phyloP scores from a whole-genome alignment of 768 basidiomycete genomes.

The Termitomyces sp. region DNA sequence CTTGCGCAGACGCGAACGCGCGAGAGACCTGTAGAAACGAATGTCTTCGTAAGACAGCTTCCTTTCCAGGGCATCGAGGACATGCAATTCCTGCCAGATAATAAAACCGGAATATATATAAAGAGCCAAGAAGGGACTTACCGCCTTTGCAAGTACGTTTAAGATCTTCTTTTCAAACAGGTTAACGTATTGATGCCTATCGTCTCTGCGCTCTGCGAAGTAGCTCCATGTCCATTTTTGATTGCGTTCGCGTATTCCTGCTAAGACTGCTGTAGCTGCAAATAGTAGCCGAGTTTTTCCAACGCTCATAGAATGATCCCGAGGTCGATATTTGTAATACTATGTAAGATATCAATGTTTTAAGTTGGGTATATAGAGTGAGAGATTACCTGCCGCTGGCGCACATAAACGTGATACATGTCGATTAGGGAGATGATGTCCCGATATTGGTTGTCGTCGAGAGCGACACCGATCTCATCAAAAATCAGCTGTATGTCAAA shows the following conservation, averaged over 20 bases:
- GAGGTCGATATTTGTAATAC: constrained; percentile 82
- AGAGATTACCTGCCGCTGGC: constrained; percentile 64
- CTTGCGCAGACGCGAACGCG: constrained; percentile 81
- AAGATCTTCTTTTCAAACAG: constrained; percentile 76
- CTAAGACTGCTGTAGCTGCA: constrained; percentile 73
- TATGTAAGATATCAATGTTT: constrained; percentile 23
- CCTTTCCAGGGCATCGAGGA: constrained; percentile 63
- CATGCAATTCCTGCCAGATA: constrained; percentile 40
- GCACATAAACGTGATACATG: constrained; percentile 93
- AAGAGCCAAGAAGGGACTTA: constrained; percentile 27
- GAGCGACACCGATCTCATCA: constrained; percentile 85
- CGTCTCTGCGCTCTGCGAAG: constrained; percentile 84
- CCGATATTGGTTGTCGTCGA: constrained; percentile 93
- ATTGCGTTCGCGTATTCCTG: constrained; percentile 77
- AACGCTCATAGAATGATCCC: constrained; percentile 51
- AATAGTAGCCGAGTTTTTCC: constrained; percentile 71
- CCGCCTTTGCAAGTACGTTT: constrained; percentile 45
- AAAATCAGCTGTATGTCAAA: constrained; percentile 87
- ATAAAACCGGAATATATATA: not conserved
- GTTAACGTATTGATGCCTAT: constrained; percentile 77
- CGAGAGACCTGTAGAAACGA: constrained; percentile 94
- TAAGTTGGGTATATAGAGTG: not conserved
- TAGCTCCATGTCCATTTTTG: constrained; percentile 90
- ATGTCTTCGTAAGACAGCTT: constrained; percentile 93
- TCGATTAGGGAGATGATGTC: constrained; percentile 90